These are phyloP conservation scores for Inga oerstediana DNA, from an alignment of 306 rosid species.

Conservation along the genomic window DNA sequence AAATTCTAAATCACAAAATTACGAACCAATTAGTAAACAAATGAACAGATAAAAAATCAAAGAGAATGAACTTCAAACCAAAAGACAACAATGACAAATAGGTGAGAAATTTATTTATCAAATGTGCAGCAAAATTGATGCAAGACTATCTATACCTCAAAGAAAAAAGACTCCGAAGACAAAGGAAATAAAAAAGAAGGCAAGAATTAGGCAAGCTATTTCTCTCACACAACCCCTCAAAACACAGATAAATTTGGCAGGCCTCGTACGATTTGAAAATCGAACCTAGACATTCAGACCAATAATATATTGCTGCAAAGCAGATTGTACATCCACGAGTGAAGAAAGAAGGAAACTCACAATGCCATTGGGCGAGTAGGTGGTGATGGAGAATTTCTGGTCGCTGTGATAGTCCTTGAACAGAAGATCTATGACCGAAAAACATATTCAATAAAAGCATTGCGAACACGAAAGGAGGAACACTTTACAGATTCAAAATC, in stretches of 20 bases:
- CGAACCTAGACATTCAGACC: background rate
- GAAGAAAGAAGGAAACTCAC: conserved; percentile 38
- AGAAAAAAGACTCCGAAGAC: background rate
- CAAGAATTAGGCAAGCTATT: background rate
- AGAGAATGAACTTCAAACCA: background rate
- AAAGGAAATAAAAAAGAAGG: background rate
- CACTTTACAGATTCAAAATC: background rate
- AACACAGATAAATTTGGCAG: background rate
- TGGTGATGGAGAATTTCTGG: conserved; percentile 87
- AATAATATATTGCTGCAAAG: background rate
- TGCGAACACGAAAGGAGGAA: background rate
- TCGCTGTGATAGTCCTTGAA: conserved; percentile 90
- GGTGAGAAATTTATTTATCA: background rate
- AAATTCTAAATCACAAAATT: background rate
- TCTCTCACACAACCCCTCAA: too few relatives aligned
- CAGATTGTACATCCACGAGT: background rate
- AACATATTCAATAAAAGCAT: background rate
- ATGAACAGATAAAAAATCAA: background rate
- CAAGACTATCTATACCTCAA: background rate
- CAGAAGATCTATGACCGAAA: conserved; percentile 50
- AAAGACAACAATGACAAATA: background rate
- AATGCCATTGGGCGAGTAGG: conserved; percentile 94
- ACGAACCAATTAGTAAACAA: background rate
- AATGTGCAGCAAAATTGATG: background rate
- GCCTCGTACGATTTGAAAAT: background rate